phyloP scores from a whole-genome alignment of 108 stramenopile genomes.

The Cyclotella atomus region DNA sequence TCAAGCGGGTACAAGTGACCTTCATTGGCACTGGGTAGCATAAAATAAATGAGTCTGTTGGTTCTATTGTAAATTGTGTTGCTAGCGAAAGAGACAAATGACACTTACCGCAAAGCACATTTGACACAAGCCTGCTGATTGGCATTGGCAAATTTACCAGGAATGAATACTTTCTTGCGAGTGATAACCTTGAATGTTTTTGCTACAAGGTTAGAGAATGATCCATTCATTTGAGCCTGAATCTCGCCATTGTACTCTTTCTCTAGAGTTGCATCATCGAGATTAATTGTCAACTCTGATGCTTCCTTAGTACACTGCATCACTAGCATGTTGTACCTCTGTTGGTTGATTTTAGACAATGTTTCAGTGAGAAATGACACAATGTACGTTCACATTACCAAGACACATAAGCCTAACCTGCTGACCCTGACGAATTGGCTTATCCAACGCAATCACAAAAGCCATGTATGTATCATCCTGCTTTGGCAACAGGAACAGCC shows the following conservation, averaged over 20 bases:
- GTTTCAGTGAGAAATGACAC: not conserved
- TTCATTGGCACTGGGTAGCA: constrained; percentile 79
- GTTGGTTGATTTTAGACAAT: not conserved
- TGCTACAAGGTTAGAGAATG: constrained; percentile 95
- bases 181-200: constrained; percentile 98
- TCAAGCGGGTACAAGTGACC: constrained; percentile 98
- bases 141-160: constrained; percentile 91
- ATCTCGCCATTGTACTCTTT: constrained; percentile 90
- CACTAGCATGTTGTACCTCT: constrained; percentile 95
- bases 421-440: constrained; percentile 98
- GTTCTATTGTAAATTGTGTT: not conserved
- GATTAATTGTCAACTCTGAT: constrained; percentile 85
- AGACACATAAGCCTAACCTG: no score
- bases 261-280: constrained; percentile 91
- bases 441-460: constrained; percentile 97
- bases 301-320: constrained; percentile 89
- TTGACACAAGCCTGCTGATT: constrained; percentile 89
- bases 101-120: constrained; percentile 74
- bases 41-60: no score
- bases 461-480: constrained; percentile 94
- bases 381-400: not conserved
- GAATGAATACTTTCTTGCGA: constrained; percentile 96
- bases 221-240: constrained; percentile 90
- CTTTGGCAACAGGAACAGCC: constrained; percentile 94
- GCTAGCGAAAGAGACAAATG: no score